These are phyloP conservation scores for Fusarium penzigii DNA, from an alignment of 2,329 filamentous ascomycete genomes.

Conservation along the genomic window DNA sequence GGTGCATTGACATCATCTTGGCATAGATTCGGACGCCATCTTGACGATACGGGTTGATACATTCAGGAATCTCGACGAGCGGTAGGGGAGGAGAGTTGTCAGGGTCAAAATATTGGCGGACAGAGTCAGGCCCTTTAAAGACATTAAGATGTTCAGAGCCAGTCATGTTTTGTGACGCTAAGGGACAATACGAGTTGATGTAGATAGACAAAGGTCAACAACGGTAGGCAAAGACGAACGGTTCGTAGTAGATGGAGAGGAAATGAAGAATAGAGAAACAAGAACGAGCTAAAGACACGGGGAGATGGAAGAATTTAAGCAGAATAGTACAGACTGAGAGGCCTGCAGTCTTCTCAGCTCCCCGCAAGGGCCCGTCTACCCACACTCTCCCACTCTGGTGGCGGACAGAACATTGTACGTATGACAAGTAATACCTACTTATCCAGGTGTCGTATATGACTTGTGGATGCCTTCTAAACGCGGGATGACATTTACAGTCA, in stretches of 20 bases:
- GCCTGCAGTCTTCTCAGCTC: no score
- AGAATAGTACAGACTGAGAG: no score
- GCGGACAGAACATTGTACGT: no score
- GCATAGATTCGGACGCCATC: conserved; percentile 64
- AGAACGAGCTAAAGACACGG: no score
- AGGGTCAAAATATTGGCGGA: conserved; percentile 60
- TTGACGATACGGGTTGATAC: conserved; percentile 55
- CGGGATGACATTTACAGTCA: no score
- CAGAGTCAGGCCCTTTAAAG: conserved; percentile 55
- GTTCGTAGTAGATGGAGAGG: background rate
- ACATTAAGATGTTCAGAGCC: conserved; percentile 45
- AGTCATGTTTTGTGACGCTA: conserved; percentile 24
- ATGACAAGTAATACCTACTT: no score
- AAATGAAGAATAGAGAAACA: background rate
- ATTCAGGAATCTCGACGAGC: conserved; percentile 58
- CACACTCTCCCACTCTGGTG: no score
- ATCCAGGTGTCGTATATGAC: no score
- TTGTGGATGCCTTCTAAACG: no score
- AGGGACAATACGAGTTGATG: conserved; percentile 2
- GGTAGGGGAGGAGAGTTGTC: conserved; percentile 58
- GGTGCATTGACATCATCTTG: conserved; percentile 64
- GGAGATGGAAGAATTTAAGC: no score
- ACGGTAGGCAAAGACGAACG: background rate
- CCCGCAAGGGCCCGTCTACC: no score
- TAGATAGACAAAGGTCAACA: background rate